Evolutionary conservation across 257 asterid genomes (phyloP), one percentile per base, ranked within the genome.

Genomic region (Nicotiana attenuata): DNA sequence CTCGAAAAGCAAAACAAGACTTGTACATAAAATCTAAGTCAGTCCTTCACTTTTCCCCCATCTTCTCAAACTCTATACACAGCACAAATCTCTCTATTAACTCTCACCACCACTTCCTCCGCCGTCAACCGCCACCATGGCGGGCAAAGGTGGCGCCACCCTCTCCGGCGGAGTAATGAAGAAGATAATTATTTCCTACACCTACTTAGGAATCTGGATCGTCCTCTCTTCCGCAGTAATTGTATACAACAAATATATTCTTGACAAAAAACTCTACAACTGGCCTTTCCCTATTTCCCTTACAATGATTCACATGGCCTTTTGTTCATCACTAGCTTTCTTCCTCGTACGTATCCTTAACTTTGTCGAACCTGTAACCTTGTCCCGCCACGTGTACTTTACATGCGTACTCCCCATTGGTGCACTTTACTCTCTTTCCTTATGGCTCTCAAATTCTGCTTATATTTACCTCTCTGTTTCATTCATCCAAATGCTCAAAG

Each of bases 271-370:
- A 85, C 92, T 90, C 87, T 92, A 92, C 88, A 85, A 91, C 65
- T 92, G 97, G 95, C 94, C 97, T 0, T 92, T 81, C 53, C 97
- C 95, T 28, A 90, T 92, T 81, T 92, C 97, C 31, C 97, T 92
- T 10, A 91, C 97, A 82, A 91, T 92, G 96, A 91, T 92, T 67
- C 97, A 92, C 89, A 91, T 92, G 97, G 73, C 84, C 69, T 92
- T 92, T 80, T 92, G 96, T 81, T 92, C 97, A 5, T 86, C 91
- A 69, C 86, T 92, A 59, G 97, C 96, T 52, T 90, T 91, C 81
- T 76, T 91, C 82, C 90, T 90, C 87, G 91, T 91, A 86, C 89
- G 94, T 13, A 29, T 92, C 87, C 67, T 90, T 83, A 88, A 88
- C 31, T 10, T 87, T 16, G 97, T 92, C 8, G 97, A 92, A 55